phyloP scores from a whole-genome alignment of 805 yeast species.

The Candida railenensis region DNA sequence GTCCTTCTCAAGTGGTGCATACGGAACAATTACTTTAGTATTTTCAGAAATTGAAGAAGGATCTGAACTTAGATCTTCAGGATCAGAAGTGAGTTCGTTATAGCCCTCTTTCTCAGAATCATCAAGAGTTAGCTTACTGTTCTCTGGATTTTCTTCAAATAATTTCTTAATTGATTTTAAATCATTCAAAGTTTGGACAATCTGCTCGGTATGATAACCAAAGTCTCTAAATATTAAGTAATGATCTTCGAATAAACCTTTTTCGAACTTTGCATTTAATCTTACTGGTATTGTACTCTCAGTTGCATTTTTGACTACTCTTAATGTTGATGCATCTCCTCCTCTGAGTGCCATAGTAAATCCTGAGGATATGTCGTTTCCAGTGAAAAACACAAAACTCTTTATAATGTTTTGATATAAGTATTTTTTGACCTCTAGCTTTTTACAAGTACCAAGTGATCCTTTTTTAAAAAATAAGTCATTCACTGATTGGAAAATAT shows the following conservation, averaged over 20 bases:
- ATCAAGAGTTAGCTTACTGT: background rate
- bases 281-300: slow-evolving; percentile 78
- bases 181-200: slow-evolving; percentile 8
- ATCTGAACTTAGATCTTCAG: too few species aligned
- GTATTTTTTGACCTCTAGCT: slow-evolving; percentile 69
- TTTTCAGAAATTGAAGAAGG: background rate
- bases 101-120: background rate
- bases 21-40: background rate
- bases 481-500: slow-evolving; percentile 82
- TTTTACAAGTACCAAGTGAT: slow-evolving; percentile 67
- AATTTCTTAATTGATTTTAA: slow-evolving; percentile 8
- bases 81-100: too few species aligned
- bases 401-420: slow-evolving; percentile 56
- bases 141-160: background rate
- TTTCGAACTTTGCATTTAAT: slow-evolving; percentile 79
- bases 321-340: slow-evolving; percentile 56
- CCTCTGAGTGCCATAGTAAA: slow-evolving; percentile 89
- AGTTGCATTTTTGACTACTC: slow-evolving; percentile 71
- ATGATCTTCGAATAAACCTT: slow-evolving; percentile 26
- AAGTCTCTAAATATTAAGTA: slow-evolving; percentile 12
- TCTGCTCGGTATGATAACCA: slow-evolving; percentile 11
- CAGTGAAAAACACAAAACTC: slow-evolving; percentile 76
- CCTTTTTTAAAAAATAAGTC: slow-evolving; percentile 65
- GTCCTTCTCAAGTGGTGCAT: background rate
- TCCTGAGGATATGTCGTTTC: slow-evolving; percentile 72